A percentile compares a stretch with the other conserved stretches of the same genome.
phyloP scores from a whole-genome alignment of 305 asterid species.

The Plantago lanceolata region DNA sequence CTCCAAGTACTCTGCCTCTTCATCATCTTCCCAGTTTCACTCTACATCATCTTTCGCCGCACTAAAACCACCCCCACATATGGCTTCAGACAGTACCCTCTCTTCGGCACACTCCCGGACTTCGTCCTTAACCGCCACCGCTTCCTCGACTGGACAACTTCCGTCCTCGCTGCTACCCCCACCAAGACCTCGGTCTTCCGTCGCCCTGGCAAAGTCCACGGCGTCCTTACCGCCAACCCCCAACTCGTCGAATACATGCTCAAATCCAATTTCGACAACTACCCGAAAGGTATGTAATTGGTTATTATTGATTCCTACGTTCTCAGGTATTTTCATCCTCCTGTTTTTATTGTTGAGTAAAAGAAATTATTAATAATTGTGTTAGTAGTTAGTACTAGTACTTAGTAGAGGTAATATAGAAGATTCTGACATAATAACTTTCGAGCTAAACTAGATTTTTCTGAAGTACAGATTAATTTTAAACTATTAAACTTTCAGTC shows the following conservation, averaged over 20 bases:
- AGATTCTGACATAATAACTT: too few species aligned
- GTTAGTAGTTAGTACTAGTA: too few species aligned
- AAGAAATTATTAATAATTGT: too few species aligned
- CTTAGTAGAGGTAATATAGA: too few species aligned
- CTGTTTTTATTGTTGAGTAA: too few species aligned
- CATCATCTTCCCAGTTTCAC: conserved; percentile 24
- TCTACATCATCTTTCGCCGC: conserved; percentile 16
- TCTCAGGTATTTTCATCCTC: too few species aligned
- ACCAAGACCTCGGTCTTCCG: conserved; percentile 50
- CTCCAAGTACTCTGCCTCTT: conserved; percentile 23
- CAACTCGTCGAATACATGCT: conserved; percentile 56
- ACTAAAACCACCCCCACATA: conserved; percentile 8
- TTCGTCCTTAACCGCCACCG: conserved; percentile 69
- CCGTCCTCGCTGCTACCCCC: conserved; percentile 38
- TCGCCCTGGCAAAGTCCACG: conserved; percentile 67
- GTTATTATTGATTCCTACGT: too few species aligned
- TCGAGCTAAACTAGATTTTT: too few species aligned
- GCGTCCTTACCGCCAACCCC: conserved; percentile 64
- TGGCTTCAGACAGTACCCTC: conserved; percentile 53
- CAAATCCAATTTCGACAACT: conserved; percentile 55
- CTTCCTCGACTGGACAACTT: conserved; percentile 64
- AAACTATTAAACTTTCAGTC: too few species aligned
- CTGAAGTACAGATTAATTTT: too few species aligned
- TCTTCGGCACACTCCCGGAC: conserved; percentile 65
- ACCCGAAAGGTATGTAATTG: conserved; percentile 32